phyloP scores from a whole-genome alignment of 2,329 filamentous ascomycete species.

The Aspergillus unguis region DNA sequence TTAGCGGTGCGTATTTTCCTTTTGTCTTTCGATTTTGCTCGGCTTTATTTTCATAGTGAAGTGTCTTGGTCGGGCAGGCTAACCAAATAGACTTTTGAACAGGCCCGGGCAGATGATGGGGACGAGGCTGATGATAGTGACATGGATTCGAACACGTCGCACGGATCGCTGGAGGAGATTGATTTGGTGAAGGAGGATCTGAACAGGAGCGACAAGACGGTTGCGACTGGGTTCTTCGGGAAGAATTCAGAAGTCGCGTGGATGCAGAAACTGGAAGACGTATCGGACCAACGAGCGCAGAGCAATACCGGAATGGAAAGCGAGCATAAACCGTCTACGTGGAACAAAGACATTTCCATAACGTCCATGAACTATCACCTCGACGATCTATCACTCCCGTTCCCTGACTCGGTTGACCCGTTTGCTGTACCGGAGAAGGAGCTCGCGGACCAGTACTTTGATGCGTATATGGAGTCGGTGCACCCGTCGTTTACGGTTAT shows the following conservation, averaged over 20 bases:
- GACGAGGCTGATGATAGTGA: constrained; percentile 17
- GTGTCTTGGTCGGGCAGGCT: background rate
- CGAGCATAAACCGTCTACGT: background rate
- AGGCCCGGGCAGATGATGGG: constrained; percentile 10
- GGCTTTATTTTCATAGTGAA: background rate
- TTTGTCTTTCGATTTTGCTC: background rate
- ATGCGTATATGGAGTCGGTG: constrained; percentile 38
- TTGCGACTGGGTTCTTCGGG: constrained; percentile 41
- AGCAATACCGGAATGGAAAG: background rate
- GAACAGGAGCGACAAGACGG: constrained; percentile 33
- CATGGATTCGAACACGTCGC: constrained; percentile 21
- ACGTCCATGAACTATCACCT: constrained; percentile 37
- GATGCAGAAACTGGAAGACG: constrained; percentile 39
- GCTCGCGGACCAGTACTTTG: constrained; percentile 38
- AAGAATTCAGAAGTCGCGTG: constrained; percentile 45
- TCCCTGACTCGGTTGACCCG: constrained; percentile 33
- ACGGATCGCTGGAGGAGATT: constrained; percentile 40
- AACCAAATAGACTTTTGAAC: background rate
- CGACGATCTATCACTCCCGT: constrained; percentile 38
- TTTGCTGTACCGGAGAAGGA: constrained; percentile 36
- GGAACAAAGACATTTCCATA: constrained; percentile 18
- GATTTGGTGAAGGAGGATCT: constrained; percentile 44
- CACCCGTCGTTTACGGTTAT: constrained; percentile 43
- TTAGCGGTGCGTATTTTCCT: constrained; percentile 14
- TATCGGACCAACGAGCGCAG: constrained; percentile 22